Conservation (phyloP, 495 filamentous ascomycete species). For the Aspergillus funiculosus region DNA sequence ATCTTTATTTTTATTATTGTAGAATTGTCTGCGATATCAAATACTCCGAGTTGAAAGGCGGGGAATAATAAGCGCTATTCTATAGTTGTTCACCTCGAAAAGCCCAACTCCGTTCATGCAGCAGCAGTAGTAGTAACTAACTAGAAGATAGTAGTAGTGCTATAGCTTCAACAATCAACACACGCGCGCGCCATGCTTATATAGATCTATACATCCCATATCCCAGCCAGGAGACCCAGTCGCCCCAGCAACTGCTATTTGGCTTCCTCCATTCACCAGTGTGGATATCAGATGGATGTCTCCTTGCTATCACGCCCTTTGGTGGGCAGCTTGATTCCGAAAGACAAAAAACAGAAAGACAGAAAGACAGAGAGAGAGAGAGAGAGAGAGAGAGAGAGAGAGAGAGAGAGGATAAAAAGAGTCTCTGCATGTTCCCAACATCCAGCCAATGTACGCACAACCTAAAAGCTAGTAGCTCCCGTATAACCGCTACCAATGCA, state of each 20-base stretch:
- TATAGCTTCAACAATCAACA: no score
- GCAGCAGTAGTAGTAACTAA: slow-evolving; percentile 3
- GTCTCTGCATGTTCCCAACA: slow-evolving; percentile 7
- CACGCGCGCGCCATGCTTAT: slow-evolving; percentile 10
- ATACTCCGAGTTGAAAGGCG: no score
- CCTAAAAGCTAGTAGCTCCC: slow-evolving; percentile 14
- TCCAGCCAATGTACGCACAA: slow-evolving; percentile 17
- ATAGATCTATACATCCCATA: slow-evolving; percentile 13
- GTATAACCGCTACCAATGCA: slow-evolving; percentile 30
- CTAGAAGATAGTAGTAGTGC: slow-evolving; percentile 9
- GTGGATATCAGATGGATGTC: slow-evolving; percentile 12
- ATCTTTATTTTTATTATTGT: no score
- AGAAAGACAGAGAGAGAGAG: no score
- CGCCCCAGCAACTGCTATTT: background rate
- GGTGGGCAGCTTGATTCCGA: slow-evolving; percentile 9
- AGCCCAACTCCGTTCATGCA: slow-evolving; percentile 11
- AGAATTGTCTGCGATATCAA: no score
- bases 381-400: no score
- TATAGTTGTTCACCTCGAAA: no score
- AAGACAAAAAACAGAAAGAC: no score
- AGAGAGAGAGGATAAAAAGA: slow-evolving; percentile 19
- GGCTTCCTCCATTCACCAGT: background rate
- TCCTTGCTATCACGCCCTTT: background rate
- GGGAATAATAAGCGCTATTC: no score
- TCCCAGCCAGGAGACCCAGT: background rate